These are phyloP conservation scores for Pseudogymnoascus sp. DNA, from an alignment of 2,329 filamentous ascomycete genomes.

Conservation along the genomic window DNA sequence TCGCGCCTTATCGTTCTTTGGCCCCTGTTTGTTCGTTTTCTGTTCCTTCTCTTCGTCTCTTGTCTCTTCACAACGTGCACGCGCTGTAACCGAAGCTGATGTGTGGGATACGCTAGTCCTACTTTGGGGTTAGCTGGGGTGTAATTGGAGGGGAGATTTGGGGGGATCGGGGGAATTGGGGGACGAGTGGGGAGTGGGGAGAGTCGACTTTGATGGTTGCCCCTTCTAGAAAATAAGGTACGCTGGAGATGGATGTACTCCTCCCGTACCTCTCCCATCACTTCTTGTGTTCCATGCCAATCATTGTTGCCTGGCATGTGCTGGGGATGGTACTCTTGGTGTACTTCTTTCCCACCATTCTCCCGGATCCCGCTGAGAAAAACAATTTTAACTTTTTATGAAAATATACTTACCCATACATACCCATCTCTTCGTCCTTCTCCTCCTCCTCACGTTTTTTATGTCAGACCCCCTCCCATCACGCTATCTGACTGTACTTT, in stretches of 20 bases:
- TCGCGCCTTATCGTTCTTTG: neutral
- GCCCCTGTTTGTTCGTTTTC: neutral
- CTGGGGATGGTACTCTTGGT: neutral
- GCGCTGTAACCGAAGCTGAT: constrained; percentile 2
- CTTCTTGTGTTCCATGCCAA: neutral
- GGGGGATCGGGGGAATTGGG: neutral
- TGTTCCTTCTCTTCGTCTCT: too few relatives aligned
- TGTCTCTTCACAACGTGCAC: neutral
- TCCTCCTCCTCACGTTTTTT: neutral
- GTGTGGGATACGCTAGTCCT: neutral
- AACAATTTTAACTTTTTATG: constrained; percentile 4
- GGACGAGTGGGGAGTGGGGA: neutral
- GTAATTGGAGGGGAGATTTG: neutral
- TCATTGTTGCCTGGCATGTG: neutral
- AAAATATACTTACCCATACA: neutral
- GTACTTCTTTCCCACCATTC: neutral
- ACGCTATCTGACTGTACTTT: constrained; percentile 5
- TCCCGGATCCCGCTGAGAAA: neutral
- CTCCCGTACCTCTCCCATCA: neutral
- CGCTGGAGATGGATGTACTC: neutral
- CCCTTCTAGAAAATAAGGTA: constrained; percentile 3
- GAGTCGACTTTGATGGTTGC: neutral
- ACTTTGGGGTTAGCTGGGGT: neutral
- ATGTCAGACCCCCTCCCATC: neutral
- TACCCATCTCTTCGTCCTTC: neutral